A percentile compares a stretch with the other conserved stretches of the same genome.
Evolutionary conservation across 2,329 filamentous ascomycete genomes (phyloP).

Genomic region (Neonectria sp.): DNA sequence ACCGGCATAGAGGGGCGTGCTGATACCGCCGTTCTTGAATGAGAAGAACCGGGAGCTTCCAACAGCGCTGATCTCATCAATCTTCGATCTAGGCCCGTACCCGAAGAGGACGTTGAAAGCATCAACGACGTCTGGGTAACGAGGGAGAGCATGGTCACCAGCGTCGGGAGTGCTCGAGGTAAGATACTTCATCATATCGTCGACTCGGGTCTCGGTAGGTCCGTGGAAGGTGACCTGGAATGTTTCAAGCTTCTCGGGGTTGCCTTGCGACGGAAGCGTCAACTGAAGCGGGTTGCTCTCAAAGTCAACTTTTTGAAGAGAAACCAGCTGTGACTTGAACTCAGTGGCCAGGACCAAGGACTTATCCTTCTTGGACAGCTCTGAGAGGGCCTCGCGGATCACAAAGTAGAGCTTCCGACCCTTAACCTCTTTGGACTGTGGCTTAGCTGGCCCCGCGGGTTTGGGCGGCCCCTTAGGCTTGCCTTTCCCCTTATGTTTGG

Average conservation of each 20-base stretch:
- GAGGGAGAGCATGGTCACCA: constrained; percentile 60
- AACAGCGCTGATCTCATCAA: constrained; percentile 55
- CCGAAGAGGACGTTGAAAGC: constrained; percentile 69
- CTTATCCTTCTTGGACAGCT: constrained; percentile 52
- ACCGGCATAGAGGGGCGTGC: constrained; percentile 45
- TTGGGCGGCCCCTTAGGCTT: constrained; percentile 21
- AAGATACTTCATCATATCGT: constrained; percentile 61
- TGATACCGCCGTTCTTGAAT: constrained; percentile 50
- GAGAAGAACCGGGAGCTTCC: constrained; percentile 67
- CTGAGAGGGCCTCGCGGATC: constrained; percentile 55
- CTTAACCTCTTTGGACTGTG: constrained; percentile 52
- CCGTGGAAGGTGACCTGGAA: constrained; percentile 61
- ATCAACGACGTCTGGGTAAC: constrained; percentile 64
- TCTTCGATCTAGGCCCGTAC: constrained; percentile 56
- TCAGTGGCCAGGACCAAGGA: constrained; percentile 60
- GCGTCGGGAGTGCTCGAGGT: constrained; percentile 57
- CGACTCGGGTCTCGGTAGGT: constrained; percentile 56
- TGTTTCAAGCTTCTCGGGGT: constrained; percentile 49
- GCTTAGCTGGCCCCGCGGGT: constrained; percentile 12
- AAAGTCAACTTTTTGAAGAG: constrained; percentile 55
- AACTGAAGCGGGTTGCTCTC: constrained; percentile 53
- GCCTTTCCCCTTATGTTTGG: constrained; percentile 23
- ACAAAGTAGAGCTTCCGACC: constrained; percentile 61
- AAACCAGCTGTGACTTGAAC: constrained; percentile 65
- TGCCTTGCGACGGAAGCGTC: constrained; percentile 51